Conservation (phyloP, 306 rosid species). For the Cajanus cajan region DNA sequence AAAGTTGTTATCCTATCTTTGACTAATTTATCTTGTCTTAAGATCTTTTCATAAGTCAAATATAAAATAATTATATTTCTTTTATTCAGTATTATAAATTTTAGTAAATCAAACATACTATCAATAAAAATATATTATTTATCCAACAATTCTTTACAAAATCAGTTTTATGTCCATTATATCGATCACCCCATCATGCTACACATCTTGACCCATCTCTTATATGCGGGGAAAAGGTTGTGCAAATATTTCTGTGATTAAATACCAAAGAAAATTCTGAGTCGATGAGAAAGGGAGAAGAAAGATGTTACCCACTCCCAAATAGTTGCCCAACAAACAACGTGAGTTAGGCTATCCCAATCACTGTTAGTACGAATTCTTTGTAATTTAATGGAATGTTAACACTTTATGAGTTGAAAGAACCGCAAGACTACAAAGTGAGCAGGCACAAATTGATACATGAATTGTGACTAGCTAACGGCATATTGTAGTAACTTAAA, state of each 20-base stretch:
- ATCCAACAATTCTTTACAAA: too few species aligned
- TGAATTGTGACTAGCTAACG: conserved; percentile 33
- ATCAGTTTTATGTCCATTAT: neutral
- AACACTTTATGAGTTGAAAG: conserved; percentile 13
- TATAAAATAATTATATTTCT: too few species aligned
- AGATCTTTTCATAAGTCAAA: too few species aligned
- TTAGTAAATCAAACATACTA: too few species aligned
- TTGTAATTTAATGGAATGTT: conserved; percentile 21
- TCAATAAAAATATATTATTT: too few species aligned
- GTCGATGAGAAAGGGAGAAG: neutral
- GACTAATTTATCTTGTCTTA: too few species aligned
- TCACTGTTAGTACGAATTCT: conserved; percentile 12
- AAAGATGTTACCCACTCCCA: conserved; percentile 35
- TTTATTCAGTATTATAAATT: too few species aligned
- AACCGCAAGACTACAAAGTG: neutral
- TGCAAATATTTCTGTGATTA: neutral
- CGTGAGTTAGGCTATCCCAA: conserved; percentile 28
- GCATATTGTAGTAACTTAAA: neutral
- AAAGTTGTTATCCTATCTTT: too few species aligned
- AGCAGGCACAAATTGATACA: neutral
- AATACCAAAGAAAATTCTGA: neutral
- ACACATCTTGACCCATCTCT: neutral
- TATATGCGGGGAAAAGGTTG: neutral
- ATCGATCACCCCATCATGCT: neutral
- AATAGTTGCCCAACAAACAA: conserved; percentile 13